These are phyloP conservation scores for Euphorbia schlechtendalii DNA, from an alignment of 441 rosid genomes.

Conservation along the genomic window DNA sequence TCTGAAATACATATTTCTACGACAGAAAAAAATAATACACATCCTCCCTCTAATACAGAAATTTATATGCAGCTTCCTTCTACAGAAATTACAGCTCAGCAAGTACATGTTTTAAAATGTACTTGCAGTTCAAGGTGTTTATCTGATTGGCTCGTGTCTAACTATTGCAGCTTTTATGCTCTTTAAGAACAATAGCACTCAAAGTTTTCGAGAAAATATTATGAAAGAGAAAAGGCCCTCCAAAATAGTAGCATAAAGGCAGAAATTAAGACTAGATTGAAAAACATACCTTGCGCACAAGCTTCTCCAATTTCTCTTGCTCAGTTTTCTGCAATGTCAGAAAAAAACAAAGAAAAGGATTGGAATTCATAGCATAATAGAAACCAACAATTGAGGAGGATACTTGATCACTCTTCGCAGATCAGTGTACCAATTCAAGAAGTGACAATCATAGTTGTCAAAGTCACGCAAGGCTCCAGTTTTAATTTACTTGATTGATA, in stretches of 20 bases:
- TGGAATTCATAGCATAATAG: not conserved
- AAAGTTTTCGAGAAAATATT: no score
- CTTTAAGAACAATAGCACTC: not conserved
- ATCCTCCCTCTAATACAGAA: no score
- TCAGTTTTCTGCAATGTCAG: slow-evolving; percentile 66
- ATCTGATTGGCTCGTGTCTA: not conserved
- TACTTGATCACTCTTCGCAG: not conserved
- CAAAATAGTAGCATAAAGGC: not conserved
- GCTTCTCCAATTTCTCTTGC: slow-evolving; percentile 82
- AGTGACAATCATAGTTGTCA: no score
- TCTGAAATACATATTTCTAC: no score
- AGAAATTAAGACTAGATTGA: slow-evolving; percentile 4
- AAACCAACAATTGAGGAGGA: not conserved
- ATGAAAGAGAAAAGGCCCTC: not conserved
- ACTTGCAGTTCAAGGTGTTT: not conserved
- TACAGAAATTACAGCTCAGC: not conserved
- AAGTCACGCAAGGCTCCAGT: no score
- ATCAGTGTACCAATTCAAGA: no score
- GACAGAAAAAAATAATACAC: no score
- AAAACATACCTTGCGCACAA: slow-evolving; percentile 65
- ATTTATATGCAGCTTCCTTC: no score
- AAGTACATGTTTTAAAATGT: not conserved
- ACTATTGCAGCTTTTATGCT: not conserved
- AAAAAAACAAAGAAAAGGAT: slow-evolving; percentile 2
- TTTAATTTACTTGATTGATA: no score